Percentiles rank a stretch among this genome's conserved stretches.
Evolutionary conservation across 1,139 yeast genomes (phyloP).

Genomic region (Hansenula anomala): DNA sequence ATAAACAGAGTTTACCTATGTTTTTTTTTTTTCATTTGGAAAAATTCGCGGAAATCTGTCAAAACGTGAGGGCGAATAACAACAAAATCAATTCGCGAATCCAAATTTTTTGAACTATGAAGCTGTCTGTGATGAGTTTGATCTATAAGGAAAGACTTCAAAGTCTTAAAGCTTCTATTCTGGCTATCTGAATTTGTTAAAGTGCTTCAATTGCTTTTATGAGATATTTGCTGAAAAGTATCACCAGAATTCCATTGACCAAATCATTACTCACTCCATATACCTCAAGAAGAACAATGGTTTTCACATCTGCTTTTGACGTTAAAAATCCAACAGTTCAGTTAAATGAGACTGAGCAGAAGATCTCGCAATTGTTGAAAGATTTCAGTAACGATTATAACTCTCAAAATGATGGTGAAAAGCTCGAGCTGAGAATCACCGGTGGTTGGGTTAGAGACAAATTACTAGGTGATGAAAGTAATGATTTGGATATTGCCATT

Average conservation of each 20-base stretch:
- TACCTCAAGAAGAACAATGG: conserved; percentile 6
- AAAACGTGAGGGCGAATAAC: no score
- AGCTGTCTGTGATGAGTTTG: no score
- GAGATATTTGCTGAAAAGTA: no score
- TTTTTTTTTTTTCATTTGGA: background rate
- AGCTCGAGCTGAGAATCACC: conserved; percentile 67
- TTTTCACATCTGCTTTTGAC: conserved; percentile 9
- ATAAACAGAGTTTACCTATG: no score
- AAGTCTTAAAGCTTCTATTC: no score
- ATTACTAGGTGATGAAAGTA: conserved; percentile 68
- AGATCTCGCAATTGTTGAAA: conserved; percentile 41
- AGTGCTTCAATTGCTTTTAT: background rate
- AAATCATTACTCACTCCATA: background rate
- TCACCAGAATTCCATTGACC: background rate
- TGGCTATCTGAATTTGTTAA: conserved; percentile 4
- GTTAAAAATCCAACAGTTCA: conserved; percentile 23
- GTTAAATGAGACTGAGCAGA: conserved; percentile 43
- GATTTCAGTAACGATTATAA: conserved; percentile 39
- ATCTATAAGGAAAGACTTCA: no score
- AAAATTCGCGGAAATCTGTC: background rate
- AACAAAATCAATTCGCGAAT: no score
- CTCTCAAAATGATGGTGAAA: conserved; percentile 10
- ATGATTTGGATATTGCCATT: conserved; percentile 90
- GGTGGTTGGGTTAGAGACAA: conserved; percentile 99
- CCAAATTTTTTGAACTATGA: no score